phyloP scores from a whole-genome alignment of 352 stramenopile species.

The Globisporangium nodosum region DNA sequence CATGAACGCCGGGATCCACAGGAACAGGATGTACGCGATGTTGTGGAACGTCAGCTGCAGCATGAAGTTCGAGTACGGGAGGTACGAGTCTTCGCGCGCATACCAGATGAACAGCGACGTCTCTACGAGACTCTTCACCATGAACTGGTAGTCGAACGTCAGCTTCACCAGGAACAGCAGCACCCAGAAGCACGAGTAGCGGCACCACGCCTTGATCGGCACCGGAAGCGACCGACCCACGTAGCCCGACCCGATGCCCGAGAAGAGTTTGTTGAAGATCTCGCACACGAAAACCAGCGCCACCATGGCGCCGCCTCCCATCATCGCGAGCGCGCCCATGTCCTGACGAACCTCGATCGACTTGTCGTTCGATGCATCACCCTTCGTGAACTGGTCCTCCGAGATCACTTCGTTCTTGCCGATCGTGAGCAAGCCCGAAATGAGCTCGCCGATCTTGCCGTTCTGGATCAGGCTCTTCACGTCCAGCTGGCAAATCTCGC shows the following conservation, averaged over 20 bases:
- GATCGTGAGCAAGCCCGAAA: constrained; percentile 42
- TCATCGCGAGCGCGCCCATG: constrained; percentile 53
- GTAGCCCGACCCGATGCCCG: constrained; percentile 61
- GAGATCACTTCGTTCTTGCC: constrained; percentile 19
- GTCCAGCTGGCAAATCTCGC: constrained; percentile 65
- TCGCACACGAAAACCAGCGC: constrained; percentile 53
- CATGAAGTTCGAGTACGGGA: constrained; percentile 82
- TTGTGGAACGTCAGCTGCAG: constrained; percentile 80
- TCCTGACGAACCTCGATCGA: constrained; percentile 38
- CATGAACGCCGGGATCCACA: constrained; percentile 79
- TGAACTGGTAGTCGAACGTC: constrained; percentile 83
- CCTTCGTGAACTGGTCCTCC: constrained; percentile 2
- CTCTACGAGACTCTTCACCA: constrained; percentile 81
- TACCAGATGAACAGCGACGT: constrained; percentile 86
- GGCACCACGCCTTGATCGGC: constrained; percentile 58
- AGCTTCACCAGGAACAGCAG: constrained; percentile 71
- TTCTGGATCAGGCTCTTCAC: constrained; percentile 63
- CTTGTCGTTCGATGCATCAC: constrained; percentile 7
- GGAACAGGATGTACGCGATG: constrained; percentile 77
- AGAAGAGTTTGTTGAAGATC: constrained; percentile 68
- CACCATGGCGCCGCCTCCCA: constrained; percentile 42
- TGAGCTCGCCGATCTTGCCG: constrained; percentile 49
- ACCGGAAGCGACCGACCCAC: constrained; percentile 74
- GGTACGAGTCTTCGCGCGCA: constrained; percentile 57
- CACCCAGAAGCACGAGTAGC: constrained; percentile 83